Evolutionary conservation across 2,329 filamentous ascomycete genomes (phyloP).

Genomic region (Chaetomiaceae sp.): DNA sequence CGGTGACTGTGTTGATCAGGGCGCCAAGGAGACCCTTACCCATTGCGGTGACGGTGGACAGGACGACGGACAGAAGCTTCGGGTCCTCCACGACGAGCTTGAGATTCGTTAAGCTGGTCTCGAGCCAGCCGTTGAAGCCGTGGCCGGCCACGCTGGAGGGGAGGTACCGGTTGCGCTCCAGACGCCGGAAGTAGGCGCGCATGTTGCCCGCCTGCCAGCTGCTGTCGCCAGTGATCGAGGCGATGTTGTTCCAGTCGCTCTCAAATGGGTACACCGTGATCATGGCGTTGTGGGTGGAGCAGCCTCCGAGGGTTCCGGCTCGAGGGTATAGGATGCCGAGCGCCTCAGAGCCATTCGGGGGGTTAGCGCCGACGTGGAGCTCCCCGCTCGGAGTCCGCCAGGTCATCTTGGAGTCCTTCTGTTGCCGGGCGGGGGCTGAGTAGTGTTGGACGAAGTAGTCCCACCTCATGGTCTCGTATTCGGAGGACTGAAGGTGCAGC

Average conservation of each 20-base stretch:
- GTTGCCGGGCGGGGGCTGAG: slow-evolving; percentile 42
- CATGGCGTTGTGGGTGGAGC: slow-evolving; percentile 35
- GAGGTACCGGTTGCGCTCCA: slow-evolving; percentile 53
- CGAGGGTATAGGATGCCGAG: slow-evolving; percentile 37
- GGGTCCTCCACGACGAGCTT: slow-evolving; percentile 47
- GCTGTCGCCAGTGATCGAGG: slow-evolving; percentile 38
- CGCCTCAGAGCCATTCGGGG: slow-evolving; percentile 31
- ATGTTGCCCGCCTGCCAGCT: slow-evolving; percentile 49
- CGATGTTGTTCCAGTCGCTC: slow-evolving; percentile 39
- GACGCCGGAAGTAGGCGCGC: slow-evolving; percentile 48
- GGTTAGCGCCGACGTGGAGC: slow-evolving; percentile 32
- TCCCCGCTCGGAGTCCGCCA: slow-evolving; percentile 35
- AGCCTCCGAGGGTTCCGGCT: slow-evolving; percentile 36
- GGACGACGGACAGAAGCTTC: slow-evolving; percentile 48
- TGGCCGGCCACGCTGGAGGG: slow-evolving; percentile 41
- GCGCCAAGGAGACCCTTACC: slow-evolving; percentile 48
- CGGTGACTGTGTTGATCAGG: slow-evolving; percentile 29
- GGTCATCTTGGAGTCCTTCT: slow-evolving; percentile 47
- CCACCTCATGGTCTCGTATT: slow-evolving; percentile 38
- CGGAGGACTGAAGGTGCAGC: slow-evolving; percentile 22
- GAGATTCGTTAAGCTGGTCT: slow-evolving; percentile 46
- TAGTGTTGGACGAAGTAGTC: slow-evolving; percentile 61
- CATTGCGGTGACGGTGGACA: slow-evolving; percentile 47
- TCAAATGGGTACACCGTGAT: slow-evolving; percentile 36
- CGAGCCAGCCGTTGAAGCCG: slow-evolving; percentile 54